phyloP scores from a whole-genome alignment of 1,284 basidiomycete genomes.

The Schizophyllum amplum region DNA sequence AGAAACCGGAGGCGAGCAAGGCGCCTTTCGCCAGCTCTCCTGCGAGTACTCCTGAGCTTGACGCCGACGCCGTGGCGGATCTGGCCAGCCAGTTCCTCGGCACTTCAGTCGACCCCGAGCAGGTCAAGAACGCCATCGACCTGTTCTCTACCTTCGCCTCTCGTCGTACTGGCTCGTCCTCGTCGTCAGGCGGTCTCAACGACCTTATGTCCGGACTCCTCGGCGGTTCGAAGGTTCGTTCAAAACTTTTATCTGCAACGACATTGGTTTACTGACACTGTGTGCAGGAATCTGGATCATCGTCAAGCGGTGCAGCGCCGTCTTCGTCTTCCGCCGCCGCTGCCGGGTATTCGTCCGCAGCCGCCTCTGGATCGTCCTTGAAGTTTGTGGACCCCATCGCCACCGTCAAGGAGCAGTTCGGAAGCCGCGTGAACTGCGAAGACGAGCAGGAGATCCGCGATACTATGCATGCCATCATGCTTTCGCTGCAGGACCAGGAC shows the following conservation, averaged over 20 bases:
- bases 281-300: no score
- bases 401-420: constrained; percentile 18
- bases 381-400: constrained; percentile 8
- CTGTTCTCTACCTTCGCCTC: neutral
- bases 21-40: neutral
- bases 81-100: neutral
- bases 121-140: neutral
- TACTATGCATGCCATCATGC: constrained; percentile 29
- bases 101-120: neutral
- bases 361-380: constrained; percentile 12
- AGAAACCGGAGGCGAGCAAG: neutral
- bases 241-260: no score
- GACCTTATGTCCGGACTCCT: neutral
- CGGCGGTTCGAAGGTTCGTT: neutral
- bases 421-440: constrained; percentile 25
- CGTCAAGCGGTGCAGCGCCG: no score
- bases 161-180: neutral
- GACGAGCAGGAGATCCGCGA: constrained; percentile 26
- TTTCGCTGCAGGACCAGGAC: constrained; percentile 18
- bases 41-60: neutral
- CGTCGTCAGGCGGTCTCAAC: neutral
- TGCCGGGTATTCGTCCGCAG: constrained; percentile 1
- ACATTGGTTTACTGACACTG: no score
- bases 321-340: neutral
- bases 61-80: neutral